Conservation (phyloP, 2,329 filamentous ascomycete genomes). For the Macrophomina pseudophaseolina region DNA sequence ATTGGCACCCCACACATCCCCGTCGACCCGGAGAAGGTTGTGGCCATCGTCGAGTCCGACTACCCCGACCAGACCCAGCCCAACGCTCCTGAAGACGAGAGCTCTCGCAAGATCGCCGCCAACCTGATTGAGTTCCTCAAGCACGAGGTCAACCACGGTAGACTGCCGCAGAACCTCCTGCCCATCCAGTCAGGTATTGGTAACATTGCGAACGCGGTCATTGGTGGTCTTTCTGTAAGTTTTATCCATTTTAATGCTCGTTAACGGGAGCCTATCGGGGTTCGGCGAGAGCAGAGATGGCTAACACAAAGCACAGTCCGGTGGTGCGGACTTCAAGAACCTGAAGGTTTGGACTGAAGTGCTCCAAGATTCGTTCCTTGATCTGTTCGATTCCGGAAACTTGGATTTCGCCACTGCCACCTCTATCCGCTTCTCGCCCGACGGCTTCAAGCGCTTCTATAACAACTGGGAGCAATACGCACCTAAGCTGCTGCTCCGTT, state of each 20-base stretch:
- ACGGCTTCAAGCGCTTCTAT: constrained; percentile 91
- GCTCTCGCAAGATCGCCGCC: constrained; percentile 72
- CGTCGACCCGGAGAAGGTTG: constrained; percentile 81
- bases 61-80: constrained; percentile 78
- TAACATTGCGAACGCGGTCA: constrained; percentile 91
- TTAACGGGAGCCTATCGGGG: no score
- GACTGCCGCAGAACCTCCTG: constrained; percentile 76
- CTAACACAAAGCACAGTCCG: constrained; percentile 48
- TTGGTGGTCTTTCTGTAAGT: constrained; percentile 72
- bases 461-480: constrained; percentile 80
- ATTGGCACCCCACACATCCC: constrained; percentile 84
- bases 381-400: constrained; percentile 86
- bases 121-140: constrained; percentile 86
- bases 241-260: background rate
- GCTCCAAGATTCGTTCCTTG: constrained; percentile 89
- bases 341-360: constrained; percentile 94
- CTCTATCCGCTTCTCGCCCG: constrained; percentile 87
- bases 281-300: background rate
- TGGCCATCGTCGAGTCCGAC: constrained; percentile 83
- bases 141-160: constrained; percentile 79
- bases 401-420: constrained; percentile 90
- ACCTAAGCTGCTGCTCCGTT: constrained; percentile 81
- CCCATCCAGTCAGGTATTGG: constrained; percentile 88
- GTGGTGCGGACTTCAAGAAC: constrained; percentile 79
- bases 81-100: constrained; percentile 77